These are phyloP conservation scores for Luffa aegyptiaca DNA, from an alignment of 306 rosid genomes.

Conservation along the genomic window DNA sequence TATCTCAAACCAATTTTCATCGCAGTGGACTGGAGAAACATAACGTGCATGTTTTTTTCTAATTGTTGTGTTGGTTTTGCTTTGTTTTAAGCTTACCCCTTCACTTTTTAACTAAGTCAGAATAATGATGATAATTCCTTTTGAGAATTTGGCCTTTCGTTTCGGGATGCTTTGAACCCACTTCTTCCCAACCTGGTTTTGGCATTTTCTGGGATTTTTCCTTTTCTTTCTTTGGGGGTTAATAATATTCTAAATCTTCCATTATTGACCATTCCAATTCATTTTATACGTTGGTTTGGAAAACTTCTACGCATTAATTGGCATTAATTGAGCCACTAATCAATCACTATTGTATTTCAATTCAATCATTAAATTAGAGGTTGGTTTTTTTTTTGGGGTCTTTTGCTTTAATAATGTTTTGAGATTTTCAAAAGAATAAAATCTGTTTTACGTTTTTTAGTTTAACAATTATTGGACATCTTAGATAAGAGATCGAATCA, in stretches of 20 bases:
- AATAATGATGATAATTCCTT: background rate
- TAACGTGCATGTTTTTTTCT: background rate
- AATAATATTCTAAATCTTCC: background rate
- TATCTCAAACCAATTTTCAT: background rate
- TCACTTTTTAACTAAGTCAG: background rate
- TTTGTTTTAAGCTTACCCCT: no score
- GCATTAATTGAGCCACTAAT: background rate
- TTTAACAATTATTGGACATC: no score
- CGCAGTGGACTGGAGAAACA: background rate
- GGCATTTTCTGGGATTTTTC: background rate
- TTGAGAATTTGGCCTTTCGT: background rate
- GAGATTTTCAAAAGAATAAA: background rate
- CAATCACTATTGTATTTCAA: background rate
- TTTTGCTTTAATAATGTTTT: background rate
- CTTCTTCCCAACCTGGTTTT: background rate
- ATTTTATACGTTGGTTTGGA: background rate
- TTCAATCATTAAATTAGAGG: background rate
- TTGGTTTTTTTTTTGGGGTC: background rate
- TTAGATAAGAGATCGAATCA: no score
- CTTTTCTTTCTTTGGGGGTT: background rate
- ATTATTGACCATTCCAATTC: background rate
- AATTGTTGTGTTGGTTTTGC: no score
- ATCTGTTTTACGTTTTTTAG: background rate
- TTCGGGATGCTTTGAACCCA: background rate
- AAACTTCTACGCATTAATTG: background rate